phyloP scores from a whole-genome alignment of 2,329 filamentous ascomycete genomes.

The Alternaria longipes region DNA sequence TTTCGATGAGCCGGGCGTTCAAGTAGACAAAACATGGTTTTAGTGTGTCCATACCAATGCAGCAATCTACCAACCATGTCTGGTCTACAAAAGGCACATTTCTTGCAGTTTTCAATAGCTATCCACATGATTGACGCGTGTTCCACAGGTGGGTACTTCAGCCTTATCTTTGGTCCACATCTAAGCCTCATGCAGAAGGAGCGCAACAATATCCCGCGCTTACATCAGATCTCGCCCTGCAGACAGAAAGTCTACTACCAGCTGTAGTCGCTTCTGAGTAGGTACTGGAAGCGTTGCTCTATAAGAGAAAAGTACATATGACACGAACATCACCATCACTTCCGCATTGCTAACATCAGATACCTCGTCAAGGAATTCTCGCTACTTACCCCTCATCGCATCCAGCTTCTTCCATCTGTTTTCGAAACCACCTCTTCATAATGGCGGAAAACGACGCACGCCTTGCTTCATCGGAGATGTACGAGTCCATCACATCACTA shows the following conservation, averaged over 20 bases:
- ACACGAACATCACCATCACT: not conserved
- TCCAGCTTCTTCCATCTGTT: not conserved
- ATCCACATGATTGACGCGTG: not conserved
- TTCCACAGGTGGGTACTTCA: not conserved
- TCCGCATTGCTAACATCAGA: not conserved
- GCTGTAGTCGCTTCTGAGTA: not conserved
- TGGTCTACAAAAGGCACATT: not conserved
- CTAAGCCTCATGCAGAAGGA: constrained; percentile 1
- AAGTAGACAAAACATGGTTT: not conserved
- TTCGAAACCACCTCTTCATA: not conserved
- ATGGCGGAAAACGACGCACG: constrained; percentile 21
- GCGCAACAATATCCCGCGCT: not conserved
- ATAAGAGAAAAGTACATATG: not conserved
- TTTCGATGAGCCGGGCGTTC: constrained; percentile 4
- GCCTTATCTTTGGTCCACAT: not conserved
- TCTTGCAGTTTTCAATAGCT: not conserved
- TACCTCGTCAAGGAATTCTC: not conserved
- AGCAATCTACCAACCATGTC: not conserved
- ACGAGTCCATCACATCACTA: constrained; percentile 17
- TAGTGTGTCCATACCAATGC: constrained; percentile 4
- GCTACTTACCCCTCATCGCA: not conserved
- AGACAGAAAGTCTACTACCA: not conserved
- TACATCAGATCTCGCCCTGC: not conserved
- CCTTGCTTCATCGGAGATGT: constrained; percentile 8
- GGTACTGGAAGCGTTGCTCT: not conserved